Evolutionary conservation across 2,329 filamentous ascomycete species (phyloP), one percentile per base, ranked within the genome.

Genomic region (Rhinocladiella similis): DNA sequence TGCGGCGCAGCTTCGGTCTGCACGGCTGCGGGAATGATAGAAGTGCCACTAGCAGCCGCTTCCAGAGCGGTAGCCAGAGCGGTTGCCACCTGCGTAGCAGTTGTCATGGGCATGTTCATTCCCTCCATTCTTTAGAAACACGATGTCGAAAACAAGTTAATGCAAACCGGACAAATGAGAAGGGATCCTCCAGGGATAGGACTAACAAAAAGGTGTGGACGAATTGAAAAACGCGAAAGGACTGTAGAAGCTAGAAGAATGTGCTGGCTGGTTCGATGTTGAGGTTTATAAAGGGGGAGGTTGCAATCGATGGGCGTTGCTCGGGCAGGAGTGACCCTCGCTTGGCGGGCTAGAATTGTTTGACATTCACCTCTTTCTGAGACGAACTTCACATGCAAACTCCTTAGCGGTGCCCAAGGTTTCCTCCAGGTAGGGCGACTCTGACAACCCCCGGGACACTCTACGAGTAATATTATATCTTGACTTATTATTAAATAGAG

Each of bases 41-140:
- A 48, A 48, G 46, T 48, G 46, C 18, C 19, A 33, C 46, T 33
- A 25, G 14, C 46, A 48, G 46, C 46, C 25, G 46, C 25, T 48
- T 25, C 46, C 46, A 48, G 46, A 25, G 25, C 46, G 25, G 46
- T 48, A 33, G 46, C 46, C 46, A 33, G 7, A 48, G 46, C 19
- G 46, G 46, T 48, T 29, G 46, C 46, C 46, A 33, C 25, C 46
- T 33, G 19, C 25, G 46, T 27, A 33, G 46, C 25, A 48, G 19
- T 48, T 48, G 25, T 48, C 46, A 48, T 48, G 46, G 46, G 19
- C 46, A 48, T 48, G 25, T 19, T 48, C 46, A 48, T 48, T 48
- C 46, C 46, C 46, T 48, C 46, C 46, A 48, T 48, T 25, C 18
- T 33, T 48, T 25, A 48, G 46, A 3, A 48, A 33, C 46, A 33